Evolutionary conservation across 139 green algal genomes (phyloP).

Genomic region (Coelastrella sp.): DNA sequence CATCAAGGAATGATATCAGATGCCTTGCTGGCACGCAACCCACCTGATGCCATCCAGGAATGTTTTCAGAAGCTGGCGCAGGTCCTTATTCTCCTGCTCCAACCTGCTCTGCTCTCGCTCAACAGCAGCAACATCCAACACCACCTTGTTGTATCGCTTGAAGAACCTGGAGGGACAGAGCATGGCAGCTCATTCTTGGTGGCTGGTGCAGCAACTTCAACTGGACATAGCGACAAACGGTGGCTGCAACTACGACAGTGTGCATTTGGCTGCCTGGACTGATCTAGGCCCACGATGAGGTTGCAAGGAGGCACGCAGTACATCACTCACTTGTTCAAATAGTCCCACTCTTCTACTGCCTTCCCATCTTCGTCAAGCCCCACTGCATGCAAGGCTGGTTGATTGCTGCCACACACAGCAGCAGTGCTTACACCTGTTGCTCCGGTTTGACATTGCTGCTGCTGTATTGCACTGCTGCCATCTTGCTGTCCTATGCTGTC

Average conservation of each 20-base stretch:
- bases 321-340: conserved; percentile 85
- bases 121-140: conserved; percentile 79
- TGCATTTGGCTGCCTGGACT: too few relatives aligned
- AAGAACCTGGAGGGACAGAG: conserved; percentile 50
- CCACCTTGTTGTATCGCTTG: conserved; percentile 62
- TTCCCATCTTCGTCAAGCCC: conserved; percentile 61
- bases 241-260: too few relatives aligned
- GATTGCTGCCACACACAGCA: background rate
- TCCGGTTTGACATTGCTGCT: conserved; percentile 12
- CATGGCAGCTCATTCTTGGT: background rate
- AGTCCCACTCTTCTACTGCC: conserved; percentile 81
- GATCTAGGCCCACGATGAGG: too few relatives aligned
- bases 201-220: background rate
- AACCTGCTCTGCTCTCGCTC: conserved; percentile 80
- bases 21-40: conserved; percentile 16
- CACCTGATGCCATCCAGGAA: conserved; percentile 74
- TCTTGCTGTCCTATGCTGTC: conserved; percentile 22
- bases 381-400: conserved; percentile 32
- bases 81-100: conserved; percentile 82
- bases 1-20: too few relatives aligned
- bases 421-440: conserved; percentile 3
- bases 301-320: too few relatives aligned
- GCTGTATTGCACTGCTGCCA: background rate
- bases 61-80: conserved; percentile 71
- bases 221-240: background rate